These are phyloP conservation scores for Salvia hispanica DNA, from an alignment of 257 asterid species.

Conservation along the genomic window DNA sequence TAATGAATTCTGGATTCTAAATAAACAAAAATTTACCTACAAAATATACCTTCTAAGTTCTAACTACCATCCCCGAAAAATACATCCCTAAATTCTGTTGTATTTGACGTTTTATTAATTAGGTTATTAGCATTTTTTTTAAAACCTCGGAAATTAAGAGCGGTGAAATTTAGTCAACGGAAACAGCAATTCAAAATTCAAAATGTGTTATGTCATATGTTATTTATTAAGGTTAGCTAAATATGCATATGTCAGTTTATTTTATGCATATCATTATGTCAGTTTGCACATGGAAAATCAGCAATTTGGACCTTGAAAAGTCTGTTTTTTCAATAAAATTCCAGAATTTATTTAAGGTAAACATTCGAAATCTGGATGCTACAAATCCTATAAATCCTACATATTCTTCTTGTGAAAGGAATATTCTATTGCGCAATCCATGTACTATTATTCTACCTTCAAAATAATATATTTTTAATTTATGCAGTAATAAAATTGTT, in stretches of 20 bases:
- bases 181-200: not conserved
- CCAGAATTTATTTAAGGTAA: not conserved
- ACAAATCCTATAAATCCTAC: too few species aligned
- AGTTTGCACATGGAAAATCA: not conserved
- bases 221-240: not conserved
- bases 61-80: too few species aligned
- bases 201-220: not conserved
- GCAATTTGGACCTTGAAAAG: not conserved
- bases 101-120: not conserved
- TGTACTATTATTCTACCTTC: not conserved
- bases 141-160: too few species aligned
- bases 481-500: not conserved
- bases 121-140: not conserved
- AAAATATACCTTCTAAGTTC: too few species aligned
- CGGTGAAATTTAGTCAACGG: not conserved
- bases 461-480: not conserved
- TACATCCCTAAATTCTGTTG: not conserved
- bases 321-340: not conserved
- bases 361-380: slow-evolving; percentile 4
- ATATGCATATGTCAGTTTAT: not conserved
- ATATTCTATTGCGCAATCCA: not conserved
- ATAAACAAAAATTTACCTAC: too few species aligned
- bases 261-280: not conserved
- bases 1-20: too few species aligned
- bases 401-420: too few species aligned